Evolutionary conservation across 352 stramenopile species (phyloP), one percentile per base, ranked within the genome.

Genomic region (Globisporangium canariense): DNA sequence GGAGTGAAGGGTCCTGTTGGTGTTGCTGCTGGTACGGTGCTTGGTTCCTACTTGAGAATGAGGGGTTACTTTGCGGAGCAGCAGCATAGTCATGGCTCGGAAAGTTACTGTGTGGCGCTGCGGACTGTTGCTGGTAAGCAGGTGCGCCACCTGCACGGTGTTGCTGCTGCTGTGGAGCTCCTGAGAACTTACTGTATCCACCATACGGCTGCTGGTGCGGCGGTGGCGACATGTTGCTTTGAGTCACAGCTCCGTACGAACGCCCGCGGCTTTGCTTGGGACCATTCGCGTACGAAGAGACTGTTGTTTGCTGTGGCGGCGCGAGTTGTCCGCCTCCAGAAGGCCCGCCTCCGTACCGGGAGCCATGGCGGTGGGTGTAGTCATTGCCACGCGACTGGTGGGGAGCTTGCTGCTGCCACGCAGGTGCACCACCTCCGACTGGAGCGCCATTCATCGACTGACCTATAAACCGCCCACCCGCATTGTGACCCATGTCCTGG

Each of bases 21-120:
- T 55, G 52, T 22, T 70, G 68, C 20, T 64, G 46, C 40, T 72
- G 68, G 45, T 75, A 68, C 4, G 62, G 65, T n/a, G 60, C 41
- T 56, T 54, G 65, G 18, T 57, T 67, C 61, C 61, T 60, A 67
- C 32, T 30, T 32, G 52, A 47, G 53, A 56, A 67, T n/a, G 61
- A 67, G n/a, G 61, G 16, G 45, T 30, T 49, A 60, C 43, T 60
- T 43, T 60, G 61, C 9, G 40, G 41, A 7, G 52, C 40, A 55
- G 40, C 41, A 43, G 38, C 40, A 47, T 67, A 67, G 43, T 67
- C 61, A 62, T 60, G 38, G 22, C 49, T 52, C 41, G 59, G 60
- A 20, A 41, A 65, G 49, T 11, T 50, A 32, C 28, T 59, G 34
- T 53, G 47, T 5, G 59, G 52, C 32, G 41, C 38, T n/a, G 51